A percentile compares a stretch with the other conserved stretches of the same genome.
Evolutionary conservation across 768 basidiomycete genomes (phyloP).

Genomic region (Coprinopsis strossmayeri): DNA sequence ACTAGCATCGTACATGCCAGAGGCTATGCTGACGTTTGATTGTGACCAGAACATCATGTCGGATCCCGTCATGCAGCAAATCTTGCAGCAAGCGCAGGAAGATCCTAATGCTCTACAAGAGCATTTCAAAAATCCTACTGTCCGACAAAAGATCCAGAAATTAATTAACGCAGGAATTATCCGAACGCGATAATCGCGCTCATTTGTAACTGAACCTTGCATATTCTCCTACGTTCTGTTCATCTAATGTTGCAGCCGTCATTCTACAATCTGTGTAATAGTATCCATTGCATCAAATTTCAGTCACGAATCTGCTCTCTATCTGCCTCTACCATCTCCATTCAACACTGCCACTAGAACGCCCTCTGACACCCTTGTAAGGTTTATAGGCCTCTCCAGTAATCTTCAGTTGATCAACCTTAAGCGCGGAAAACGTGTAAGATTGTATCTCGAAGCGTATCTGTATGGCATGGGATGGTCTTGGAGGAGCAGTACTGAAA

Average conservation of each 20-base stretch:
- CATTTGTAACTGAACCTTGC: too few species aligned
- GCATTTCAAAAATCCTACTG: constrained; percentile 90
- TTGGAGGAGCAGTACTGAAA: constrained; percentile 31
- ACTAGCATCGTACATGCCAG: too few species aligned
- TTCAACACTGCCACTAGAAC: constrained; percentile 62
- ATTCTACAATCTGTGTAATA: too few species aligned
- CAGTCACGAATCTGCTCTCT: too few species aligned
- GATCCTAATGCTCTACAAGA: constrained; percentile 88
- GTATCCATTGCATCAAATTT: neutral
- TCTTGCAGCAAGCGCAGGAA: constrained; percentile 88
- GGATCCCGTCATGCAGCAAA: constrained; percentile 91
- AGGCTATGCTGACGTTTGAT: constrained; percentile 1
- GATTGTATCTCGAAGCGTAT: constrained; percentile 67
- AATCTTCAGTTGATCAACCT: constrained; percentile 80
- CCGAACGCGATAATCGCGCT: constrained; percentile 53
- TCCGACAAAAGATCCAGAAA: constrained; percentile 80
- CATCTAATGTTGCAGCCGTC: too few species aligned
- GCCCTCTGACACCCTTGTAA: constrained; percentile 83
- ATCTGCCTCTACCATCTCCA: constrained; percentile 44
- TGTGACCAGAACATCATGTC: constrained; percentile 70
- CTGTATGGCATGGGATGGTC: constrained; percentile 72
- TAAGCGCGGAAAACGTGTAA: constrained; percentile 72
- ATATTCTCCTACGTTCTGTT: too few species aligned
- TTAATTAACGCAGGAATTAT: constrained; percentile 92
- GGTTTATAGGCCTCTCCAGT: constrained; percentile 81